phyloP scores from a whole-genome alignment of 805 yeast genomes.

The Ogataea thermomethanolica region DNA sequence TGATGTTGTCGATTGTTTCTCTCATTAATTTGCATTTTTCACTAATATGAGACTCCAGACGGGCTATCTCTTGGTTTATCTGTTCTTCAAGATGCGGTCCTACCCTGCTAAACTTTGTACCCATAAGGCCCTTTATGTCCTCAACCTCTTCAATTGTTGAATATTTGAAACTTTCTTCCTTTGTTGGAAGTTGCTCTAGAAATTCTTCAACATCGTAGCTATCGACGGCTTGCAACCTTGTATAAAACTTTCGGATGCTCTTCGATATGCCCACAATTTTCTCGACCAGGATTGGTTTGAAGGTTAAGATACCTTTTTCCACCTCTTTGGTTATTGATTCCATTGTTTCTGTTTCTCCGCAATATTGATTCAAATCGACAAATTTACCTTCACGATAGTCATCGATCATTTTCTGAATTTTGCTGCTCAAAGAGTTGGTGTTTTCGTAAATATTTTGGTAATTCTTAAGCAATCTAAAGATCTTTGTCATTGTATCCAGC shows the following conservation, averaged over 20 bases:
- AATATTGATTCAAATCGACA: conserved; percentile 18
- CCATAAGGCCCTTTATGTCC: conserved; percentile 26
- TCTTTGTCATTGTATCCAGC: conserved; percentile 26
- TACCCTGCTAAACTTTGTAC: conserved; percentile 27
- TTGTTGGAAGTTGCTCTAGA: conserved; percentile 25
- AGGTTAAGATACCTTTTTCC: conserved; percentile 20
- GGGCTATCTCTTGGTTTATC: conserved; percentile 29
- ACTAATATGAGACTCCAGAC: conserved; percentile 25
- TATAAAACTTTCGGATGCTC: conserved; percentile 25
- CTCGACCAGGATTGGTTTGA: conserved; percentile 27
- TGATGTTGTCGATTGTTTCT: conserved; percentile 6
- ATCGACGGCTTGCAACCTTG: conserved; percentile 20
- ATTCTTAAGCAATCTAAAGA: conserved; percentile 17
- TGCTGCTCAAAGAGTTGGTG: conserved; percentile 15
- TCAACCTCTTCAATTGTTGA: conserved; percentile 19
- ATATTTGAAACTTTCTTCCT: conserved; percentile 20
- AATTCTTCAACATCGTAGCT: conserved; percentile 19
- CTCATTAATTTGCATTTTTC: conserved; percentile 21
- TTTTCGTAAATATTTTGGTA: conserved; percentile 16
- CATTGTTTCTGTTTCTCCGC: conserved; percentile 25
- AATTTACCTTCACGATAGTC: conserved; percentile 21
- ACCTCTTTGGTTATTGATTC: conserved; percentile 19
- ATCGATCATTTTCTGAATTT: conserved; percentile 20
- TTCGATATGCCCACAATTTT: conserved; percentile 23
- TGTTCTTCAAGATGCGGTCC: conserved; percentile 24